These are phyloP conservation scores for Sisymbrium irio DNA, from an alignment of 345 rosid species.

Conservation along the genomic window DNA sequence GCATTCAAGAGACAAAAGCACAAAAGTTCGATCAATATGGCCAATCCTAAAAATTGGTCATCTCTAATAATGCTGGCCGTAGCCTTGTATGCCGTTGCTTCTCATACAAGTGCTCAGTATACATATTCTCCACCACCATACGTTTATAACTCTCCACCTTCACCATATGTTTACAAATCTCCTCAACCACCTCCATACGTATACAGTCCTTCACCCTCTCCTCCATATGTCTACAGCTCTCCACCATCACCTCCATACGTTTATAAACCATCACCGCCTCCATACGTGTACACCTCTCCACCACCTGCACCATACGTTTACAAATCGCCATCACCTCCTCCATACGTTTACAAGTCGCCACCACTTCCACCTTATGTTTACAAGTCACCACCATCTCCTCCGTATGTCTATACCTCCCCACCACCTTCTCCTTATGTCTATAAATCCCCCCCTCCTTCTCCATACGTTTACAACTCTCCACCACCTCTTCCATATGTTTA, in stretches of 20 bases:
- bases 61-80: background rate
- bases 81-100: conserved; percentile 9
- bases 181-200: background rate
- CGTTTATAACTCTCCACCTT: background rate
- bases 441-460: background rate
- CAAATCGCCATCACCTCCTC: background rate
- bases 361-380: background rate
- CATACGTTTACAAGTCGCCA: background rate
- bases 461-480: background rate
- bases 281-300: background rate
- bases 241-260: background rate
- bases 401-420: background rate
- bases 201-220: background rate
- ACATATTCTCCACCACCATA: conserved; percentile 8
- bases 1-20: background rate
- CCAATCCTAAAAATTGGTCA: background rate
- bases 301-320: background rate
- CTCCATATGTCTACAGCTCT: background rate
- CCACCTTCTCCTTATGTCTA: background rate
- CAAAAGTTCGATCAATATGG: background rate
- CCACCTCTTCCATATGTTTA: background rate
- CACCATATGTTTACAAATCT: background rate
- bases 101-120: conserved; percentile 10
- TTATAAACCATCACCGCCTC: background rate
- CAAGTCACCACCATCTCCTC: background rate